A percentile compares a stretch with the other conserved stretches of the same genome.
phyloP scores from a whole-genome alignment of 495 filamentous ascomycete genomes.

The Neurospora cerealis region DNA sequence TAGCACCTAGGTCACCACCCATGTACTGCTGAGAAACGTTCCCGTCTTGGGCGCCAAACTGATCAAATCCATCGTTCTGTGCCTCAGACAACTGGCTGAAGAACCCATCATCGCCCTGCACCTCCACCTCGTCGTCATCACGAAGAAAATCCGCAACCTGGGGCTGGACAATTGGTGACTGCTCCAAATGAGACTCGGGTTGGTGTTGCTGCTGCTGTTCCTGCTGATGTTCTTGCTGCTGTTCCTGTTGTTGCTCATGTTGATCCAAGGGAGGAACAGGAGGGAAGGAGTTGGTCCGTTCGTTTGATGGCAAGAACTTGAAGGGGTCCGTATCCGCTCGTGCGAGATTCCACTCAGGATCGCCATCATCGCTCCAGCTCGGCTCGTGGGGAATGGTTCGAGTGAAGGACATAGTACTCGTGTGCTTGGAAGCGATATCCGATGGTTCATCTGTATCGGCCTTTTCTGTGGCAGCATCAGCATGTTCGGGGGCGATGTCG shows the following conservation, averaged over 20 bases:
- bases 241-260: conserved; percentile 26
- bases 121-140: conserved; percentile 27
- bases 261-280: conserved; percentile 32
- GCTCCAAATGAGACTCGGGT: conserved; percentile 16
- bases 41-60: conserved; percentile 11
- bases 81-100: conserved; percentile 13
- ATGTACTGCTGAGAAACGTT: conserved; percentile 15
- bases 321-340: conserved; percentile 44
- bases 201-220: conserved; percentile 29
- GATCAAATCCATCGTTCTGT: conserved; percentile 15
- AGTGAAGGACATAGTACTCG: conserved; percentile 43
- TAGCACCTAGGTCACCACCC: conserved; percentile 28
- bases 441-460: conserved; percentile 11
- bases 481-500: conserved; percentile 14
- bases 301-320: conserved; percentile 40
- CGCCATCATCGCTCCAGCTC: conserved; percentile 44
- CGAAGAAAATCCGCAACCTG: conserved; percentile 12
- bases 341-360: conserved; percentile 40
- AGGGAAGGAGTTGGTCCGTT: conserved; percentile 56
- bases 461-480: conserved; percentile 12
- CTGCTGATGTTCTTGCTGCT: conserved; percentile 30
- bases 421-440: conserved; percentile 31
- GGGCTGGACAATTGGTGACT: conserved; percentile 6
- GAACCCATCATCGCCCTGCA: conserved; percentile 4
- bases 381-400: conserved; percentile 42